A percentile compares a stretch with the other conserved stretches of the same genome.
phyloP scores from a whole-genome alignment of 179 eudicot genomes.

The Silene noctiflora region DNA sequence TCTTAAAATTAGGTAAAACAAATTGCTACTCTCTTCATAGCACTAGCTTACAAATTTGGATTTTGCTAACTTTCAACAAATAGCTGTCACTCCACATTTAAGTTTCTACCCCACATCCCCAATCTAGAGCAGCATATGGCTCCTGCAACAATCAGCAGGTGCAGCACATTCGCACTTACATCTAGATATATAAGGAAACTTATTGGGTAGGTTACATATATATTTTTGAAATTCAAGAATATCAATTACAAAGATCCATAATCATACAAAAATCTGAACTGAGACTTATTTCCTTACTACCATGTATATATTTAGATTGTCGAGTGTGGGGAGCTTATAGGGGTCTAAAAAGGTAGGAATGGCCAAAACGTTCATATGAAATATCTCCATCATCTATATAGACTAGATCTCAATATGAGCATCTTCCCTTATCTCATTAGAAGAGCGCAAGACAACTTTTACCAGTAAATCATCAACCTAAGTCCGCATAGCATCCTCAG shows the following conservation, averaged over 20 bases:
- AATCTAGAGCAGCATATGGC: not conserved
- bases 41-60: not conserved
- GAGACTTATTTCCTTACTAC: not conserved
- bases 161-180: not conserved
- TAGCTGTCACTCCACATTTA: not conserved
- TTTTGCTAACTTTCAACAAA: not conserved
- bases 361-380: not conserved
- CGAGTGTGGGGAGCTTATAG: not conserved
- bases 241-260: not conserved
- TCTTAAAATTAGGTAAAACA: not conserved
- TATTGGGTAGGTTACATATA: not conserved
- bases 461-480: not conserved
- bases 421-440: not conserved
- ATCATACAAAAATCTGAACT: not conserved
- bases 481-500: not conserved
- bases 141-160: constrained; percentile 12
- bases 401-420: not conserved
- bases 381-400: not conserved
- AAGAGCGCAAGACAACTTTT: not conserved
- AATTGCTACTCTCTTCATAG: not conserved
- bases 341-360: not conserved
- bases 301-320: no score
- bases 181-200: not conserved
- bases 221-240: not conserved
- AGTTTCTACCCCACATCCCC: not conserved